Evolutionary conservation across 1,139 yeast genomes (phyloP).

Genomic region (Hyphopichia pseudoburtonii): DNA sequence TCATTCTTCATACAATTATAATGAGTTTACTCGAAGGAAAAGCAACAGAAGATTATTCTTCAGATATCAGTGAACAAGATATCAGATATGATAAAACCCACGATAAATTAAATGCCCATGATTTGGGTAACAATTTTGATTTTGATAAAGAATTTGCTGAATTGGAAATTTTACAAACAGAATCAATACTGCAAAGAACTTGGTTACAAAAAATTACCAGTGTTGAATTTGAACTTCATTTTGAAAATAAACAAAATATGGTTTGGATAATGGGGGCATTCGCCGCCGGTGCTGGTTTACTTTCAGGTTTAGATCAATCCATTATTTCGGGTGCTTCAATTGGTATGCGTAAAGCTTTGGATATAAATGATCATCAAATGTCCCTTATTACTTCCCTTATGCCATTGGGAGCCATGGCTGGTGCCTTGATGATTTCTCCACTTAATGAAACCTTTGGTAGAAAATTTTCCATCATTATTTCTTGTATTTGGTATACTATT

Average conservation of each 20-base stretch:
- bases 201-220: conserved; percentile 21
- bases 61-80: conserved; percentile 8
- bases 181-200: conserved; percentile 17
- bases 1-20: too few species aligned
- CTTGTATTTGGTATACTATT: conserved; percentile 55
- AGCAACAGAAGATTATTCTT: conserved; percentile 8
- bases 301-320: conserved; percentile 59
- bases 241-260: conserved; percentile 45
- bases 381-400: conserved; percentile 53
- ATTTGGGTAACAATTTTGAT: conserved; percentile 18
- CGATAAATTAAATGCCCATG: conserved; percentile 8
- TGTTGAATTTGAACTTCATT: conserved; percentile 29
- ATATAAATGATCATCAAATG: conserved; percentile 31
- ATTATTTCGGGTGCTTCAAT: conserved; percentile 58
- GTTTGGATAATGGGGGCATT: conserved; percentile 48
- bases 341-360: conserved; percentile 43
- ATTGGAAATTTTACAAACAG: conserved; percentile 20
- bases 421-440: conserved; percentile 50
- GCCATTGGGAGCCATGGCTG: conserved; percentile 62
- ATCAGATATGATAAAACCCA: conserved; percentile 5
- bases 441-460: conserved; percentile 54
- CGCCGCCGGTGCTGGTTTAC: conserved; percentile 59
- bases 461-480: conserved; percentile 48
- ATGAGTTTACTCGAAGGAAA: conserved; percentile 11
- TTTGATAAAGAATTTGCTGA: conserved; percentile 26